Conservation (phyloP, 768 basidiomycete species). For the Boletus vermiculosoides region DNA sequence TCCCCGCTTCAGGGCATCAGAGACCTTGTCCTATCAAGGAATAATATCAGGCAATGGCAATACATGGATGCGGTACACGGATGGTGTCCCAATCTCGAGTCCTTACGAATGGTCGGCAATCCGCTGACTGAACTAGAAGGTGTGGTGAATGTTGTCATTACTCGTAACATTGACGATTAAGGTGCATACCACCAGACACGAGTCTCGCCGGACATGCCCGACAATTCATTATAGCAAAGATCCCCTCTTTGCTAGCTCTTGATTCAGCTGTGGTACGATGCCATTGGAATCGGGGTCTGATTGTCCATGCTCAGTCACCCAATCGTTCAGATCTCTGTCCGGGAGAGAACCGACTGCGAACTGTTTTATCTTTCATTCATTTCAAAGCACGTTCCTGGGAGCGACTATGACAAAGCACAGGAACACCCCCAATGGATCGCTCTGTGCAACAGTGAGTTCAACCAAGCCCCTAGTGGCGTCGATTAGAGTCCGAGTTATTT, state of each 20-base stretch:
- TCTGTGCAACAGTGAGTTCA: constrained; percentile 57
- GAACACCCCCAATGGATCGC: constrained; percentile 65
- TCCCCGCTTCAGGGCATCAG: constrained; percentile 41
- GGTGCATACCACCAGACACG: constrained; percentile 31
- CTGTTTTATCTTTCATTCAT: constrained; percentile 76
- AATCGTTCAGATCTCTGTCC: constrained; percentile 54
- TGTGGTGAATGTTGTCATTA: constrained; percentile 23
- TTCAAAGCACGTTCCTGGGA: constrained; percentile 42
- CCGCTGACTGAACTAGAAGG: constrained; percentile 63
- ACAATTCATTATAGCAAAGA: constrained; percentile 62
- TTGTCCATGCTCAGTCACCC: constrained; percentile 10
- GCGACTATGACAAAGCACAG: constrained; percentile 42
- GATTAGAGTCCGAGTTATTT: background rate
- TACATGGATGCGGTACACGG: constrained; percentile 60
- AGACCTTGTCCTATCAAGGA: constrained; percentile 64
- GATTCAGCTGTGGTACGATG: constrained; percentile 62
- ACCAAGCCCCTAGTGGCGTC: background rate
- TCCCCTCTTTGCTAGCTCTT: constrained; percentile 59
- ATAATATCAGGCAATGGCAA: constrained; percentile 56
- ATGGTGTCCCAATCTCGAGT: constrained; percentile 70
- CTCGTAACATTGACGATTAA: constrained; percentile 2
- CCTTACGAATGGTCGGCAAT: constrained; percentile 60
- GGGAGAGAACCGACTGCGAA: constrained; percentile 79
- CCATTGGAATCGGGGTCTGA: background rate
- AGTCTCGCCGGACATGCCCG: constrained; percentile 43